Evolutionary conservation across 2,329 filamentous ascomycete species (phyloP).

Genomic region (Fusarium burgessii): DNA sequence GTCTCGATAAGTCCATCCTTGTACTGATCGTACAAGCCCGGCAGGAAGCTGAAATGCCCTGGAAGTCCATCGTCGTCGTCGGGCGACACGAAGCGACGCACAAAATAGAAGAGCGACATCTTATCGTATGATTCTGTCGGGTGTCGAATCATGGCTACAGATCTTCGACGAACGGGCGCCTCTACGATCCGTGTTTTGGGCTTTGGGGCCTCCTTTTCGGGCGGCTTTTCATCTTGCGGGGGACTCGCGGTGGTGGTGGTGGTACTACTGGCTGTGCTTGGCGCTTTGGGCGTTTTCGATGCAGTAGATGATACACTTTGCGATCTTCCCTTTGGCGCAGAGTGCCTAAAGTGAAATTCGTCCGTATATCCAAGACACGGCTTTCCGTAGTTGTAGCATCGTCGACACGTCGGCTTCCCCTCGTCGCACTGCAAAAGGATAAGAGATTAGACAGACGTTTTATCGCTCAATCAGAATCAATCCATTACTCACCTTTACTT

Average conservation of each 20-base stretch:
- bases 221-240: constrained; percentile 3
- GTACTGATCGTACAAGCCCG: constrained; percentile 45
- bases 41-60: constrained; percentile 51
- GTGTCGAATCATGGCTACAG: constrained; percentile 22
- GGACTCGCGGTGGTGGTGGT: neutral
- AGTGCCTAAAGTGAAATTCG: constrained; percentile 51
- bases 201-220: neutral
- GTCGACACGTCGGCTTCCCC: constrained; percentile 48
- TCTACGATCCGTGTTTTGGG: neutral
- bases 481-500: constrained; percentile 46
- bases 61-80: constrained; percentile 48
- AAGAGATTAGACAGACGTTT: neutral
- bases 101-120: constrained; percentile 51
- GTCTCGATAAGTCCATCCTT: constrained; percentile 47
- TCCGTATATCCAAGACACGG: constrained; percentile 52
- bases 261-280: neutral
- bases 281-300: neutral
- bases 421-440: constrained; percentile 47
- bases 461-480: neutral
- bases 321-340: constrained; percentile 8
- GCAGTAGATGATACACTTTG: neutral
- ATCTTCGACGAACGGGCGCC: neutral
- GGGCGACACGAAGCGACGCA: constrained; percentile 51
- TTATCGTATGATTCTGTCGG: constrained; percentile 41
- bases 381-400: constrained; percentile 51